Percentiles rank a stretch among this genome's conserved stretches.
These are phyloP conservation scores for California macrophylla DNA, from an alignment of 441 rosid species.

Conservation along the genomic window DNA sequence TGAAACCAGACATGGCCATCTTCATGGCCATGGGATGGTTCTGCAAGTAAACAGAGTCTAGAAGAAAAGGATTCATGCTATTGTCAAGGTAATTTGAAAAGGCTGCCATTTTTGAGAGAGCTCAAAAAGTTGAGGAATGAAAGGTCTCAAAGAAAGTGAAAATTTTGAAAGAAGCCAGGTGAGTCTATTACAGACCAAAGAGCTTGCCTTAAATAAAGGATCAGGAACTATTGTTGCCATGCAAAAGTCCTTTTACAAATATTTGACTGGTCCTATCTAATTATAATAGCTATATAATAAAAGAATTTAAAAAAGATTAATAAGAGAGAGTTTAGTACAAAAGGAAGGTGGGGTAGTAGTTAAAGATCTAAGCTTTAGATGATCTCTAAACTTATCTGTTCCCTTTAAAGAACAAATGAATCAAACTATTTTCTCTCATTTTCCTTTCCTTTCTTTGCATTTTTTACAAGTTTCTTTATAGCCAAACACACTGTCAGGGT, in stretches of 20 bases:
- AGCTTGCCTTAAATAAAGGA: conserved; percentile 27
- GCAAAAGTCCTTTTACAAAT: conserved; percentile 11
- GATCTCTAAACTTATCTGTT: background rate
- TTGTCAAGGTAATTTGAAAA: conserved; percentile 29
- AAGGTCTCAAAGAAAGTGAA: conserved; percentile 22
- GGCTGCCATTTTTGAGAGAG: conserved; percentile 31
- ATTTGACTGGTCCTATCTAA: conserved; percentile 31
- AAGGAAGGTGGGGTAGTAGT: background rate
- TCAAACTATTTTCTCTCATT: no score
- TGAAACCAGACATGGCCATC: conserved; percentile 17
- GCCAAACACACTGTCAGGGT: conserved; percentile 1
- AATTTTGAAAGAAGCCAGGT: background rate
- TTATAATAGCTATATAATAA: no score
- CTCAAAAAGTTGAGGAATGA: conserved; percentile 16
- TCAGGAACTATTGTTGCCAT: conserved; percentile 15
- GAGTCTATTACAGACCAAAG: conserved; percentile 17
- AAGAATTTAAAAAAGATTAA: no score
- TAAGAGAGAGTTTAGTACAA: background rate
- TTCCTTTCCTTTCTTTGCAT: no score
- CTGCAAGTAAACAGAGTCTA: conserved; percentile 29
- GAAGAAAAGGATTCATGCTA: conserved; percentile 21
- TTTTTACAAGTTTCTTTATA: background rate
- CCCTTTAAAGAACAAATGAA: no score
- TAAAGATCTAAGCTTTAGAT: background rate
- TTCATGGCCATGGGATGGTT: conserved; percentile 13